phyloP scores from a whole-genome alignment of 768 basidiomycete genomes.

The Suillus lakei region DNA sequence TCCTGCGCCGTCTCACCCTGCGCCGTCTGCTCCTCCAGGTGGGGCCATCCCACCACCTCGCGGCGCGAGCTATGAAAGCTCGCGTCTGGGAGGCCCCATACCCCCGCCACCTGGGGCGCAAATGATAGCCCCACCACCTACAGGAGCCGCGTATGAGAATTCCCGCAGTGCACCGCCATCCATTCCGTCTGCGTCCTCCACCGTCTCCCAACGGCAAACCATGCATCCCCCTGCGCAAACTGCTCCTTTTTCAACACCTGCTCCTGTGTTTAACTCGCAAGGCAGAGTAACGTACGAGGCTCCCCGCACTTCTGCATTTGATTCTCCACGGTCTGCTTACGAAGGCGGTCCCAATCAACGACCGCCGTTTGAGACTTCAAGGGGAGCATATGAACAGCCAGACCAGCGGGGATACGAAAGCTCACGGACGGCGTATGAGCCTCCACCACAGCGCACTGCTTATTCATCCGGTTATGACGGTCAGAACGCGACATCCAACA shows the following conservation, averaged over 20 bases:
- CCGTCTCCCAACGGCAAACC: not conserved
- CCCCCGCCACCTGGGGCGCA: conserved; percentile 24
- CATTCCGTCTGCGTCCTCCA: not conserved
- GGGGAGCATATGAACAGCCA: conserved; percentile 30
- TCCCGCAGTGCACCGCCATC: conserved; percentile 8
- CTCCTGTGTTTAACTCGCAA: conserved; percentile 2
- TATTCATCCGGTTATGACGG: conserved; percentile 32
- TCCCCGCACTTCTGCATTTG: not conserved
- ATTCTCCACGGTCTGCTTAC: conserved; percentile 16
- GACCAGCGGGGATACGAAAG: conserved; percentile 37
- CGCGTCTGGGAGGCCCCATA: conserved; percentile 11
- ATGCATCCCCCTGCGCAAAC: not conserved
- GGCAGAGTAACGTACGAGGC: conserved; percentile 3
- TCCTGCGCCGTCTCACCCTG: conserved; percentile 13
- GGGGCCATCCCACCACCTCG: conserved; percentile 17
- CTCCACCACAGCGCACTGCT: conserved; percentile 23
- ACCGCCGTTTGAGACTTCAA: not conserved
- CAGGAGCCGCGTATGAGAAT: conserved; percentile 15
- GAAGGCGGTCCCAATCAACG: conserved; percentile 13
- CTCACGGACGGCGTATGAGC: conserved; percentile 28
- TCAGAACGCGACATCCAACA: conserved; percentile 14
- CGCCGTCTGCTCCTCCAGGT: conserved; percentile 14
- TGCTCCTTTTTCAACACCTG: not conserved
- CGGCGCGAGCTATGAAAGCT: conserved; percentile 14
- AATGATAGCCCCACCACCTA: conserved; percentile 17